These are phyloP conservation scores for Ophiocordyceps camponoti-saundersi DNA, from an alignment of 2,329 filamentous ascomycete species.

Conservation along the genomic window DNA sequence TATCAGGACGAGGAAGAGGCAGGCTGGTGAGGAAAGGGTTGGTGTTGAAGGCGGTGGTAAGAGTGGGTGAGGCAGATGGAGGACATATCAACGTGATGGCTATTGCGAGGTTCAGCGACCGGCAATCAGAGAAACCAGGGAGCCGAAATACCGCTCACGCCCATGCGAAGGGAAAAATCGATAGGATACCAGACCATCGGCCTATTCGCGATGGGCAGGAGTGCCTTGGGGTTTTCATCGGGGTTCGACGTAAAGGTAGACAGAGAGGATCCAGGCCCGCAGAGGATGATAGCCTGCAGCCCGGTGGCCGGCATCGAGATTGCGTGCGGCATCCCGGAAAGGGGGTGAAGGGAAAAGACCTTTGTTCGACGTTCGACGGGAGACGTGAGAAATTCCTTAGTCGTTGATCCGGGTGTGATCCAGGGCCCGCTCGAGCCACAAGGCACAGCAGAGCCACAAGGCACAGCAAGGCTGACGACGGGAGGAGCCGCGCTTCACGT, in stretches of 20 bases:
- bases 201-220: slow-evolving; percentile 67
- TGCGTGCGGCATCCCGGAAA: slow-evolving; percentile 51
- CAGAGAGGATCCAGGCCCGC: slow-evolving; percentile 66
- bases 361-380: background rate
- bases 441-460: background rate
- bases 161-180: slow-evolving; percentile 70
- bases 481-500: background rate
- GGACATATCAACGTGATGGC: slow-evolving; percentile 47
- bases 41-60: slow-evolving; percentile 54
- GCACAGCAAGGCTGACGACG: background rate
- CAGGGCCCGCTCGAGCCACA: too few species aligned
- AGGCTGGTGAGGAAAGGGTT: slow-evolving; percentile 63
- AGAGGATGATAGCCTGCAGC: slow-evolving; percentile 70
- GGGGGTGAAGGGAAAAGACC: background rate
- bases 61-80: slow-evolving; percentile 47
- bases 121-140: background rate
- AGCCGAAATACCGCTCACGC: slow-evolving; percentile 47
- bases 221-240: slow-evolving; percentile 65
- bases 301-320: slow-evolving; percentile 55
- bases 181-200: slow-evolving; percentile 86
- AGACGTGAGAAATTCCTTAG: background rate
- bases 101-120: slow-evolving; percentile 15
- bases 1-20: slow-evolving; percentile 53
- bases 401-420: background rate
- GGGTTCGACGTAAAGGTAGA: slow-evolving; percentile 70